Percentiles rank a stretch among this genome's conserved stretches.
Evolutionary conservation across 164 flowering plant genomes (phyloP).

Genomic region (Taxillus chinensis): DNA sequence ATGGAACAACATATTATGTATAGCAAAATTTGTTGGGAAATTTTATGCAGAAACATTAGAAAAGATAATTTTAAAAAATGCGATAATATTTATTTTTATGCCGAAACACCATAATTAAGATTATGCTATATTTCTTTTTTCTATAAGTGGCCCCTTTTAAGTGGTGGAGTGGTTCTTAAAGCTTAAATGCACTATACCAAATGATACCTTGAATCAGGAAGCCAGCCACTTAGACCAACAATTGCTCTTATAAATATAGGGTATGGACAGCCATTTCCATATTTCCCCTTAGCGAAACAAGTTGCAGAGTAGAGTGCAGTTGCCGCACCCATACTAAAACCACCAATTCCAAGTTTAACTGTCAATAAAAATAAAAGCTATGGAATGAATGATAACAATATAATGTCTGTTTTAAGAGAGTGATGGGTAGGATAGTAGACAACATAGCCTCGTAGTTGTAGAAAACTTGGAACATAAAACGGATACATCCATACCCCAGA

Average conservation of each 20-base stretch:
- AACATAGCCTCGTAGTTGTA: too few relatives aligned
- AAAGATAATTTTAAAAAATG: too few relatives aligned
- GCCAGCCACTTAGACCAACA: slow-evolving; percentile 95
- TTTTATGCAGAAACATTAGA: too few relatives aligned
- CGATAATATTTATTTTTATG: too few relatives aligned
- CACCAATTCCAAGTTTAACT: slow-evolving; percentile 96
- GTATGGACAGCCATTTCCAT: slow-evolving; percentile 68
- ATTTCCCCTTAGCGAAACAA: slow-evolving; percentile 65
- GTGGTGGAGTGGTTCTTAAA: too few relatives aligned
- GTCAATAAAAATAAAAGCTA: slow-evolving; percentile 9
- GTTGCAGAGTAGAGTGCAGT: slow-evolving; percentile 85
- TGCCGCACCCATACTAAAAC: slow-evolving; percentile 98
- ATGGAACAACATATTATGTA: too few relatives aligned
- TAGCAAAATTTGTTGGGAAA: too few relatives aligned
- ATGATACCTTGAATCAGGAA: slow-evolving; percentile 78
- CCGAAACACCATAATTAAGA: too few relatives aligned
- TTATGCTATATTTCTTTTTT: too few relatives aligned
- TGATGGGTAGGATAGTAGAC: too few relatives aligned
- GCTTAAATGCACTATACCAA: neutral
- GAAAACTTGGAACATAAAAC: neutral
- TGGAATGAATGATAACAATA: neutral
- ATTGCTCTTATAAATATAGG: slow-evolving; percentile 58
- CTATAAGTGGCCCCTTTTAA: too few relatives aligned
- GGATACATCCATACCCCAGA: neutral
- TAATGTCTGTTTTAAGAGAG: neutral